Evolutionary conservation across 495 filamentous ascomycete species (phyloP).

Genomic region (Geopyxis carbonaria): DNA sequence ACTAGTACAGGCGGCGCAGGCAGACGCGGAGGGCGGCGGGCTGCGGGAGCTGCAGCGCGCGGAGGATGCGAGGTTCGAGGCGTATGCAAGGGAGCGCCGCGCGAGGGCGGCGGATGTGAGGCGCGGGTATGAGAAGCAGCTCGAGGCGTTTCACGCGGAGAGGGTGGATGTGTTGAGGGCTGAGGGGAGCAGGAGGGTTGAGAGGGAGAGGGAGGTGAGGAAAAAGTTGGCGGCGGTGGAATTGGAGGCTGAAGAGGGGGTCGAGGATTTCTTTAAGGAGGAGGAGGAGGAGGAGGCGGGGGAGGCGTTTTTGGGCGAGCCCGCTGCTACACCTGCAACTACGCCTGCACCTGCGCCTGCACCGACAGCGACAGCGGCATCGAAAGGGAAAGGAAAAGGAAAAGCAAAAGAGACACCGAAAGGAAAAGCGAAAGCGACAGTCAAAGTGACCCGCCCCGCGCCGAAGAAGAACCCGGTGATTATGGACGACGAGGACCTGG

Average conservation of each 20-base stretch:
- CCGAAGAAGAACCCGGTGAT: conserved; percentile 2
- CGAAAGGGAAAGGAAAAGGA: background rate
- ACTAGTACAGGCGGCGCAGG: conserved; percentile 3
- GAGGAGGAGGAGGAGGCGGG: conserved; percentile 2
- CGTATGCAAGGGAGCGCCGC: conserved; percentile 6
- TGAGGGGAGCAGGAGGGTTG: background rate
- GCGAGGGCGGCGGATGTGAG: conserved; percentile 2
- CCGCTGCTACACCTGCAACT: too few species aligned
- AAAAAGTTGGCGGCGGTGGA: conserved; percentile 9
- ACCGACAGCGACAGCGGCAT: conserved; percentile 3
- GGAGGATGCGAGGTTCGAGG: conserved; percentile 12
- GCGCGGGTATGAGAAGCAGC: conserved; percentile 6
- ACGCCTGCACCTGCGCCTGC: too few species aligned
- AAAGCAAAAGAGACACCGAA: background rate
- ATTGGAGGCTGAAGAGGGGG: conserved; percentile 4
- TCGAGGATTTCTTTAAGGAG: conserved; percentile 21
- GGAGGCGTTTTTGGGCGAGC: too few species aligned
- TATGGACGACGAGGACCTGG: conserved; percentile 5
- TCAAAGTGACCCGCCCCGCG: background rate
- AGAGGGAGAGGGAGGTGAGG: background rate
- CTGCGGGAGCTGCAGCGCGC: conserved; percentile 2
- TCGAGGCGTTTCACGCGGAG: conserved; percentile 17
- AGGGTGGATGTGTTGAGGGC: conserved; percentile 6
- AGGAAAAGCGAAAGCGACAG: background rate
- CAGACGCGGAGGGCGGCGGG: background rate